Base-by-base conservation (phyloP, 306 rosid species). In the Casuarina cunninghamiana region DNA sequence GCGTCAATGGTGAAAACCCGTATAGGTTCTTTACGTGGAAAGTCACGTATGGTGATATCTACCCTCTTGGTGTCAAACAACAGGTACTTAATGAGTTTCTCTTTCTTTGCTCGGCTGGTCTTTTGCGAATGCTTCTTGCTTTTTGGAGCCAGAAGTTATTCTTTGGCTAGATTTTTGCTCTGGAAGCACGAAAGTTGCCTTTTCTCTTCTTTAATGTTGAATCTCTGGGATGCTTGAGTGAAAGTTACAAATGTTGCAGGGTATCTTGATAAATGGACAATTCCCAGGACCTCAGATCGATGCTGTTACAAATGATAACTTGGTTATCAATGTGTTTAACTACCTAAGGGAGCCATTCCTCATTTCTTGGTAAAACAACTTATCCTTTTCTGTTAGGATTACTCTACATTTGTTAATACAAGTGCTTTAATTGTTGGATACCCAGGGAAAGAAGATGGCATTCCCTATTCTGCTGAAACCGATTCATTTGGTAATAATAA, bases 231-330 rank as follows among this genome's bases (percentile, higher is more conserved):
- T 66, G 16, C 71, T 17, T 66, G 50, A 41, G 71, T 41, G 6
- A 42, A 42, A 6, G 44, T 35, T 49, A 42, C 49, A 42, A 46
- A 35, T 81, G 77, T 65, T 84, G 83, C 89, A 95, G 98, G 98
- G 93, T 76, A 95, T 95, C 79, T 88, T 95, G 89, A 92, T 95
- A 75, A 95, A 95, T 78, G 96, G 96, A 10, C 98, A 95, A 82
- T 95, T 95, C 79, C 99, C 99, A 0, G 99, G 99, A 69, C 99
- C 99, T 63, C 96, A 95, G 69, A 95, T 95, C n/a, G 97, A 95
- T 16, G 93, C 99, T 63, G 87, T 95, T 55, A 95, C 99, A 3
- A 95, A 95, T 86, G 96, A 91, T 45, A 95, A 95, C 86, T 83
- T 95, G 88, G 83, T 93, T 74, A 88, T 95, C 83, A 91, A 76